A percentile compares a stretch with the other conserved stretches of the same genome.
phyloP scores from a whole-genome alignment of 345 rosid species.

The Triadica sebifera region DNA sequence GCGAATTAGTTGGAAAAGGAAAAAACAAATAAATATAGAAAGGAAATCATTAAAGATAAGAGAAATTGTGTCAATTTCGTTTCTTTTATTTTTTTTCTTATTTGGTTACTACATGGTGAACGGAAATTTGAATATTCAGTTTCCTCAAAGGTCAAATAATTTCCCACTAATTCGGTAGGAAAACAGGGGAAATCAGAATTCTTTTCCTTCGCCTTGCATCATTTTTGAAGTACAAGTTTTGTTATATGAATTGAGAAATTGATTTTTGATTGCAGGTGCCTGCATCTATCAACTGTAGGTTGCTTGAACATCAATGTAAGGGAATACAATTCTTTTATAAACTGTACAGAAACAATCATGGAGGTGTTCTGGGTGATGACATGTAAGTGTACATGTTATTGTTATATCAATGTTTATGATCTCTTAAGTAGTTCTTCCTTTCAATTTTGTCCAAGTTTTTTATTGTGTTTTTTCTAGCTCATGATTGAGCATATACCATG shows the following conservation, averaged over 20 bases:
- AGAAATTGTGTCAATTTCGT: too few relatives aligned
- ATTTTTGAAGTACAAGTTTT: neutral
- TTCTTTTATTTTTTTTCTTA: too few relatives aligned
- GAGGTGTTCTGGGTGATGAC: slow-evolving; percentile 96
- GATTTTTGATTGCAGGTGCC: slow-evolving; percentile 53
- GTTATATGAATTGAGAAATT: neutral
- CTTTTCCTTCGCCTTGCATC: too few relatives aligned
- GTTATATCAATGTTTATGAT: neutral
- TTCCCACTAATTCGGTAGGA: too few relatives aligned
- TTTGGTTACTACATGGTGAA: too few relatives aligned
- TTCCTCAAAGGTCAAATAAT: too few relatives aligned
- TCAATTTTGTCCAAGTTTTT: neutral
- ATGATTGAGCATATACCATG: neutral
- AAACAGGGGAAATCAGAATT: too few relatives aligned
- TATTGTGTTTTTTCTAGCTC: neutral
- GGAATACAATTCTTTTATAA: slow-evolving; percentile 74
- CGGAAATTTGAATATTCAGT: too few relatives aligned
- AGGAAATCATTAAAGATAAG: too few relatives aligned
- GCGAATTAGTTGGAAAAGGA: too few relatives aligned
- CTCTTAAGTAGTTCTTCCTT: neutral
- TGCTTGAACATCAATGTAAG: slow-evolving; percentile 86
- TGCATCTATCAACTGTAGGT: slow-evolving; percentile 77
- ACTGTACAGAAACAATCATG: slow-evolving; percentile 71
- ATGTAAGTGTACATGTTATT: slow-evolving; percentile 52
- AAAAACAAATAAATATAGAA: too few relatives aligned